phyloP scores from a whole-genome alignment of 1,139 yeast species.

The Candida pseudoviswanathii region DNA sequence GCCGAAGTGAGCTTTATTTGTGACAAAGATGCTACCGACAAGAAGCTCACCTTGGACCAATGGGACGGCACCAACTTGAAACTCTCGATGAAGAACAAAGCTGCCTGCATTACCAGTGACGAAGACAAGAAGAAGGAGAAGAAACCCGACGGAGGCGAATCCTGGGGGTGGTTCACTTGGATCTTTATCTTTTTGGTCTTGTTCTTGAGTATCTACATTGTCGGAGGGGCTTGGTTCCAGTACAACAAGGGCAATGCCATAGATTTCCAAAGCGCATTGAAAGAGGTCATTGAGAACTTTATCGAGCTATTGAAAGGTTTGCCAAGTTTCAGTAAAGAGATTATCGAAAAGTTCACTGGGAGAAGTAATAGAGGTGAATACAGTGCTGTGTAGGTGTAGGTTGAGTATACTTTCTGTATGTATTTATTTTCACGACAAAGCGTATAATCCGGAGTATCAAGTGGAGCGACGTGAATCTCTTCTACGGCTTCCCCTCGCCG shows the following conservation, averaged over 20 bases:
- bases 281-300: conserved; percentile 75
- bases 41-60: conserved; percentile 26
- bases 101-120: conserved; percentile 42
- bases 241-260: conserved; percentile 54
- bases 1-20: conserved; percentile 60
- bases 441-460: not conserved
- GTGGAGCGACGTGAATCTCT: not conserved
- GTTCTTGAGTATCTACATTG: conserved; percentile 68
- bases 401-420: not conserved
- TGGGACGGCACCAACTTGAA: conserved; percentile 36
- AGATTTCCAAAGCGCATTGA: conserved; percentile 54
- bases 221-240: conserved; percentile 82
- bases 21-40: conserved; percentile 39
- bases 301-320: conserved; percentile 60
- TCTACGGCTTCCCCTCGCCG: no score
- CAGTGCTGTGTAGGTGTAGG: conserved; percentile 7
- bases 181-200: conserved; percentile 66
- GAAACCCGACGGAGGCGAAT: conserved; percentile 43
- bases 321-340: conserved; percentile 73
- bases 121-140: conserved; percentile 21
- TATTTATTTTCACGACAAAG: not conserved
- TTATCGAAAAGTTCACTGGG: conserved; percentile 72
- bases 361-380: conserved; percentile 45
- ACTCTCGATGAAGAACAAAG: conserved; percentile 31
- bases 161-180: conserved; percentile 83